phyloP scores from a whole-genome alignment of 2,329 filamentous ascomycete species.

The Colletotrichum godetiae region DNA sequence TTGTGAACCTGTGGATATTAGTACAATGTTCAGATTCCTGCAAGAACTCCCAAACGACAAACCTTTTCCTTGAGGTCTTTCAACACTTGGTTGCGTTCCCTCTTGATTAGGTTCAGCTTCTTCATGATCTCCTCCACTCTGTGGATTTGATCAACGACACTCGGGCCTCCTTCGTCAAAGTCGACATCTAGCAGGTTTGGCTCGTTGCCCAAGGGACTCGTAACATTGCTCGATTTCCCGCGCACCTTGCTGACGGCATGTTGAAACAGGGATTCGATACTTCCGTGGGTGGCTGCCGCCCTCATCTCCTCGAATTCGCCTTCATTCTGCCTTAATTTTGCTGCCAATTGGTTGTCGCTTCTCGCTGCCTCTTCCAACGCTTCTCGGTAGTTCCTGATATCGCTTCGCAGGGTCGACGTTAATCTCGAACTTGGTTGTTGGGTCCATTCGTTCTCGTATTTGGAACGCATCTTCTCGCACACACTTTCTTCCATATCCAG shows the following conservation, averaged over 20 bases:
- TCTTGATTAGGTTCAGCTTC: conserved; percentile 91
- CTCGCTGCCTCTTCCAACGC: conserved; percentile 89
- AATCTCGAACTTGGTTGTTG: conserved; percentile 94
- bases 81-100: conserved; percentile 89
- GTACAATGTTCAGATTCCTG: conserved; percentile 2
- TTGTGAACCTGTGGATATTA: conserved; percentile 77
- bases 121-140: conserved; percentile 90
- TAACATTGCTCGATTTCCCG: conserved; percentile 69
- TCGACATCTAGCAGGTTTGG: conserved; percentile 91
- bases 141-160: conserved; percentile 88
- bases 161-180: conserved; percentile 82
- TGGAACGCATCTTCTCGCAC: conserved; percentile 99
- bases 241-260: conserved; percentile 84
- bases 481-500: conserved; percentile 97
- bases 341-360: conserved; percentile 86
- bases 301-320: conserved; percentile 96
- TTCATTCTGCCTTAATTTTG: conserved; percentile 87
- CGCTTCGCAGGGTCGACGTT: conserved; percentile 86
- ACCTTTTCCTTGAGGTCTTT: conserved; percentile 99
- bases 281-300: conserved; percentile 84
- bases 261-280: conserved; percentile 90
- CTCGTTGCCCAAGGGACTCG: conserved; percentile 72
- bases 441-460: conserved; percentile 95
- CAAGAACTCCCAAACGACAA: conserved; percentile 39
- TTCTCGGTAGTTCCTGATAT: conserved; percentile 88